A percentile compares a stretch with the other conserved stretches of the same genome.
Evolutionary conservation across 2,329 filamentous ascomycete species (phyloP).

Genomic region (Xylaria hypoxylon): DNA sequence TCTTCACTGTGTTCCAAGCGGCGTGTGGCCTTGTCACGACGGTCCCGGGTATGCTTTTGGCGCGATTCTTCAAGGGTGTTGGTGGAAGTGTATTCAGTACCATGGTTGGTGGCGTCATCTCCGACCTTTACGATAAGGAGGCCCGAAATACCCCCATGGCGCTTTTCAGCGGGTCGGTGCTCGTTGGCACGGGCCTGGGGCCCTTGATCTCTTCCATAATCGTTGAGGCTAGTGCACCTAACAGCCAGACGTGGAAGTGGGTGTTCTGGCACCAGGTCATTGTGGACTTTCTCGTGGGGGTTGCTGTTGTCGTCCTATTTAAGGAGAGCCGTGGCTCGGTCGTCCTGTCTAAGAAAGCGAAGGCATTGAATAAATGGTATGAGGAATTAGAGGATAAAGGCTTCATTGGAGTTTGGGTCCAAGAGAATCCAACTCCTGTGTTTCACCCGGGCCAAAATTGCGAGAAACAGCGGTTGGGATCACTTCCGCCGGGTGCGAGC

Average conservation of each 20-base stretch:
- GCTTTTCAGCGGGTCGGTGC: constrained; percentile 81
- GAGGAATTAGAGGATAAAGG: constrained; percentile 76
- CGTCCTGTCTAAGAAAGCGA: constrained; percentile 80
- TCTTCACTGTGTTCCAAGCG: constrained; percentile 78
- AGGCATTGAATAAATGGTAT: constrained; percentile 81
- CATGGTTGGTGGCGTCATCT: constrained; percentile 92
- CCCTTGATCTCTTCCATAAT: constrained; percentile 79
- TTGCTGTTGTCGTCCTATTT: constrained; percentile 76
- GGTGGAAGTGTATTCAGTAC: constrained; percentile 84
- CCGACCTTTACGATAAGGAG: constrained; percentile 83
- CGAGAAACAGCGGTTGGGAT: constrained; percentile 36
- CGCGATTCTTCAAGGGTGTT: constrained; percentile 81
- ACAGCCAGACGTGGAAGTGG: constrained; percentile 76
- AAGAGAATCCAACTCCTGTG: constrained; percentile 26
- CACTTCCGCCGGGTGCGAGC: not conserved
- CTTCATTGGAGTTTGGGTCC: constrained; percentile 60
- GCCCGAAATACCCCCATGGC: constrained; percentile 92
- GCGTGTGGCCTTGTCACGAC: constrained; percentile 77
- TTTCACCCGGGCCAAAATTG: constrained; percentile 17
- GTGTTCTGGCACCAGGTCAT: constrained; percentile 90
- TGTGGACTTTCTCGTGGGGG: constrained; percentile 70
- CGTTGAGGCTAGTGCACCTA: constrained; percentile 65
- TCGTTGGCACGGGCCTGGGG: constrained; percentile 83
- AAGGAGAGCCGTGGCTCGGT: constrained; percentile 86
- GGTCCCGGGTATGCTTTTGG: constrained; percentile 78